Evolutionary conservation across 306 rosid species (phyloP).

Genomic region (Lathyrus tuberosus): DNA sequence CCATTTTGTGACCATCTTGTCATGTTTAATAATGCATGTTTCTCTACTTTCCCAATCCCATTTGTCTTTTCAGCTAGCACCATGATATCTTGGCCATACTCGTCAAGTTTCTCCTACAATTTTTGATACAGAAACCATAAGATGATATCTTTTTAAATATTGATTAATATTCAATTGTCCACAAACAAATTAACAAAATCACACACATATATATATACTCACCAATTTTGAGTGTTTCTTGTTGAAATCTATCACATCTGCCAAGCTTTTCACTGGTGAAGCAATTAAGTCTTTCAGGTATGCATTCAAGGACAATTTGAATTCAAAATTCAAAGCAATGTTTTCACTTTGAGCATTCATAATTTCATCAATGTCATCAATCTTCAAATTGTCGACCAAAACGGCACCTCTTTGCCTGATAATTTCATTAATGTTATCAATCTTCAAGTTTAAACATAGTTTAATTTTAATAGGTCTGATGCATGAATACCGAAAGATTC

Average conservation of each 20-base stretch:
- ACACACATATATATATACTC: slow-evolving; percentile 13
- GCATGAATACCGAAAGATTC: no score
- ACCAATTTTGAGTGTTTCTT: slow-evolving; percentile 44
- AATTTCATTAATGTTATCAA: neutral
- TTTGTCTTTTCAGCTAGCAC: slow-evolving; percentile 40
- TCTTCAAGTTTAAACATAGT: neutral
- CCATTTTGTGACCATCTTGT: slow-evolving; percentile 35
- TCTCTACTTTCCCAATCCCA: slow-evolving; percentile 35
- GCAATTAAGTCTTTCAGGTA: slow-evolving; percentile 50
- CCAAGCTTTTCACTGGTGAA: slow-evolving; percentile 55
- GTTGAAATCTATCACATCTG: slow-evolving; percentile 65
- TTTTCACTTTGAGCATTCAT: slow-evolving; percentile 35
- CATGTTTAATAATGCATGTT: slow-evolving; percentile 37
- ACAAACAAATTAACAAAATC: neutral
- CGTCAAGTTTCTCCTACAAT: slow-evolving; percentile 47
- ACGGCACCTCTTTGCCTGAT: slow-evolving; percentile 54
- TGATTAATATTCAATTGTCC: neutral
- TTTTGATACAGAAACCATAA: neutral
- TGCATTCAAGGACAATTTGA: slow-evolving; percentile 53
- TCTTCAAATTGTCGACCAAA: slow-evolving; percentile 52
- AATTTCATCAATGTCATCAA: slow-evolving; percentile 34
- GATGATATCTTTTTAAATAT: neutral
- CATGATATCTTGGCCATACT: slow-evolving; percentile 45
- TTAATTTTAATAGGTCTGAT: neutral
- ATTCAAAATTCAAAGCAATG: slow-evolving; percentile 49